Evolutionary conservation across 1,139 yeast genomes (phyloP), one percentile per base, ranked within the genome.

Genomic region (Pichia norvegensis): DNA sequence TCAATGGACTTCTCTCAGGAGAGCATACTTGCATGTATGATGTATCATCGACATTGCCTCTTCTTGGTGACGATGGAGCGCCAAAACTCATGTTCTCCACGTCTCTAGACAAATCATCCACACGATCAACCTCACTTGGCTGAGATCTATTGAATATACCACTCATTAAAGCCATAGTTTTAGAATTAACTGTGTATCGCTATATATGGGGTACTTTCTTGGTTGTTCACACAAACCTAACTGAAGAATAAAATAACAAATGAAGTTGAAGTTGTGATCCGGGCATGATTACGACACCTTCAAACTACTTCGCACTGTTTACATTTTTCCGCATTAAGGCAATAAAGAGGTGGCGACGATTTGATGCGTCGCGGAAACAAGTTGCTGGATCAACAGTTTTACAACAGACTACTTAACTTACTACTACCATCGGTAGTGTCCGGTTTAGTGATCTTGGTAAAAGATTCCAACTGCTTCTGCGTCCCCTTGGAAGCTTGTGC

Each of bases 401-500:
- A 31, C 20, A 46, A 14, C 9, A 43, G 16, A 4, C 27, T 33
- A 4, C 38, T 29, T 11, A 46, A 20, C 39, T 25, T 38, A 29
- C 41, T 35, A 4, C n/a, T 20, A 10, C 13, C n/a, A n/a, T n/a
- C 20, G 7, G 16, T 29, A 14, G 16, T 38, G 11, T 27, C 40
- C 19, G 13, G 33, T 3, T 20, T 22, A 16, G 13, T 21, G 2
- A 23, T 36, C 8, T 43, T 33, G 9, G 21, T 23, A 33, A 52
- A 50, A 13, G 57, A 55, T 5, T 61, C 61, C 23, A 81, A 57
- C 48, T 83, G 67, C 22, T 65, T 60, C 36, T 68, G 67, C 76
- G 79, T 73, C 1, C 68, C 62, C 58, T 80, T 81, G 1, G 82
- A 68, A 63, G 79, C 63, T 49, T 77, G 75, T 40, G 70, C 69